Evolutionary conservation across 2,329 filamentous ascomycete species (phyloP).

Genomic region (Talaromyces sp.): DNA sequence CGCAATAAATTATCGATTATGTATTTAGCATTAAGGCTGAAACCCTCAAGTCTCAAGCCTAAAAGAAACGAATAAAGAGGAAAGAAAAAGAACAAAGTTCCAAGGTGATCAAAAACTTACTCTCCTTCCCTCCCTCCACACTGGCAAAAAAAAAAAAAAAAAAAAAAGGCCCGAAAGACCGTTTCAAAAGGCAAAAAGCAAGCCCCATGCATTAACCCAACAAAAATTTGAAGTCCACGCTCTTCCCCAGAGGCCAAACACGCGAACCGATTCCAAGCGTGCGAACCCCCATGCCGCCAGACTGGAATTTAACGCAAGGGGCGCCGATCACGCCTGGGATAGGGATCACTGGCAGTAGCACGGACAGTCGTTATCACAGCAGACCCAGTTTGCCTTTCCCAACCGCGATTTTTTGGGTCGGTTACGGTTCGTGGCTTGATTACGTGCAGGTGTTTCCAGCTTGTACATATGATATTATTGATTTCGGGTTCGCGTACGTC

Average conservation of each 20-base stretch:
- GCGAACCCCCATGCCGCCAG: conserved; percentile 9
- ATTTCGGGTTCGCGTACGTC: neutral
- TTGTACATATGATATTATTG: neutral
- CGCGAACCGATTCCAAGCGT: conserved; percentile 8
- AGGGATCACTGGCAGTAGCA: conserved; percentile 8
- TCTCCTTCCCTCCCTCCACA: too few species aligned
- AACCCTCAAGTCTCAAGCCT: too few species aligned
- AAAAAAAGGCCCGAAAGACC: neutral
- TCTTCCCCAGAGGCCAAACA: conserved; percentile 12
- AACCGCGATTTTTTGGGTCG: neutral
- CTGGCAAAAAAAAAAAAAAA: neutral
- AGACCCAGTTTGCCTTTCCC: neutral
- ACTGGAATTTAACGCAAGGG: conserved; percentile 21
- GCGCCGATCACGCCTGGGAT: conserved; percentile 8
- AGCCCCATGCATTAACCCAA: conserved; percentile 7
- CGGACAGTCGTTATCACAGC: neutral
- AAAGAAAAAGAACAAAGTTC: neutral
- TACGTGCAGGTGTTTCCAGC: conserved; percentile 3
- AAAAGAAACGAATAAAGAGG: too few species aligned
- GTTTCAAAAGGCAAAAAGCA: conserved; percentile 3
- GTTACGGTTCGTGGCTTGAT: conserved; percentile 6
- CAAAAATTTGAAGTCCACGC: conserved; percentile 13
- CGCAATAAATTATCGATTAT: too few species aligned
- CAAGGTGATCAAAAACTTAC: neutral
- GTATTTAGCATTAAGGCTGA: too few species aligned